Evolutionary conservation across 257 asterid genomes (phyloP).

Genomic region (Rubia yunnanensis): DNA sequence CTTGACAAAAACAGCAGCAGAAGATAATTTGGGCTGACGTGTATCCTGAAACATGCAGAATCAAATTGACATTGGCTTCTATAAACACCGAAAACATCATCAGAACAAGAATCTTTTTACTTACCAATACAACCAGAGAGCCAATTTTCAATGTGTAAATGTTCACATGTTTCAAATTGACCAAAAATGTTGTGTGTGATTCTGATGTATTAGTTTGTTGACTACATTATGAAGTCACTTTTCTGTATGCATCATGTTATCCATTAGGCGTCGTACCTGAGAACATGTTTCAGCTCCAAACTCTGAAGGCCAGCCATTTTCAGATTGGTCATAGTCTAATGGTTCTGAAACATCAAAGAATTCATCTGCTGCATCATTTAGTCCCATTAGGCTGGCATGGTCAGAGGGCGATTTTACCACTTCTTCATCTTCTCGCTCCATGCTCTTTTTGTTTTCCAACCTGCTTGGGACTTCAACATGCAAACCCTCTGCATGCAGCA

Average conservation of each 20-base stretch:
- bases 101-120: background rate
- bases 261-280: constrained; percentile 39
- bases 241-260: background rate
- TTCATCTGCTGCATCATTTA: constrained; percentile 83
- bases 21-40: constrained; percentile 71
- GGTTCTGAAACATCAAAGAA: constrained; percentile 95
- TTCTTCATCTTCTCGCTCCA: constrained; percentile 49
- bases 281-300: constrained; percentile 48
- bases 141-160: background rate
- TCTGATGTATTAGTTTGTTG: background rate
- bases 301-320: constrained; percentile 74
- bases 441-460: constrained; percentile 37
- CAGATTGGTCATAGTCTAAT: constrained; percentile 66
- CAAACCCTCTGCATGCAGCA: constrained; percentile 33
- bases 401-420: constrained; percentile 60
- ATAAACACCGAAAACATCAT: background rate
- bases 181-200: background rate
- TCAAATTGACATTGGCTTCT: constrained; percentile 9
- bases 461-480: constrained; percentile 47
- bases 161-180: background rate
- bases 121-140: background rate
- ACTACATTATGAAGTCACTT: background rate
- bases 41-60: constrained; percentile 47
- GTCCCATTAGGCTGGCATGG: constrained; percentile 74
- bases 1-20: constrained; percentile 90